phyloP scores from a whole-genome alignment of 169 alveolate genomes.

The Plasmodium sp. region DNA sequence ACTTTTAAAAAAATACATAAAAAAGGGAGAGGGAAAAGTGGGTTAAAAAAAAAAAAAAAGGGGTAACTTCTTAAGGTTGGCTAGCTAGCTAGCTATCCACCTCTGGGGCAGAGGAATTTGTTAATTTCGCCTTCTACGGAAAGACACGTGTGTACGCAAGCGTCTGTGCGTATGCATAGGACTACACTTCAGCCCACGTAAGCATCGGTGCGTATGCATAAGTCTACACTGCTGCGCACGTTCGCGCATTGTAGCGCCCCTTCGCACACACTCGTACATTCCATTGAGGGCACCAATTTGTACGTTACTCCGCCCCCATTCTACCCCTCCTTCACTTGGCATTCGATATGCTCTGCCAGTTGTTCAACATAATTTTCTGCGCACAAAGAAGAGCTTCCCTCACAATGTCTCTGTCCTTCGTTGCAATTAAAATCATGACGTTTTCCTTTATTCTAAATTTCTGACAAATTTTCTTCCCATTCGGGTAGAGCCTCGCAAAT shows the following conservation, averaged over 20 bases:
- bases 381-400: conserved; percentile 91
- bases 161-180: not conserved
- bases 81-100: not conserved
- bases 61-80: not conserved
- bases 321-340: not conserved
- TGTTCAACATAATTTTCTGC: conserved; percentile 91
- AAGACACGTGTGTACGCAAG: not conserved
- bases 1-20: not conserved
- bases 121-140: not conserved
- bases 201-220: not conserved
- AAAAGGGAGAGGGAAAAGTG: not conserved
- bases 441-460: conserved; percentile 88
- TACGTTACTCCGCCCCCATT: not conserved
- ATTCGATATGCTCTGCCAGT: conserved; percentile 85
- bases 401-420: conserved; percentile 88
- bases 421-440: conserved; percentile 87
- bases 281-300: not conserved
- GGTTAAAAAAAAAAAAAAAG: not conserved
- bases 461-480: conserved; percentile 89
- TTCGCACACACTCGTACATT: not conserved
- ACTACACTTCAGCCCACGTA: not conserved
- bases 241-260: not conserved
- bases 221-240: not conserved
- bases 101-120: not conserved
- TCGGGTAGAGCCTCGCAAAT: conserved; percentile 90